Conservation (phyloP, 257 asterid species). For the Agastache rugosa region DNA sequence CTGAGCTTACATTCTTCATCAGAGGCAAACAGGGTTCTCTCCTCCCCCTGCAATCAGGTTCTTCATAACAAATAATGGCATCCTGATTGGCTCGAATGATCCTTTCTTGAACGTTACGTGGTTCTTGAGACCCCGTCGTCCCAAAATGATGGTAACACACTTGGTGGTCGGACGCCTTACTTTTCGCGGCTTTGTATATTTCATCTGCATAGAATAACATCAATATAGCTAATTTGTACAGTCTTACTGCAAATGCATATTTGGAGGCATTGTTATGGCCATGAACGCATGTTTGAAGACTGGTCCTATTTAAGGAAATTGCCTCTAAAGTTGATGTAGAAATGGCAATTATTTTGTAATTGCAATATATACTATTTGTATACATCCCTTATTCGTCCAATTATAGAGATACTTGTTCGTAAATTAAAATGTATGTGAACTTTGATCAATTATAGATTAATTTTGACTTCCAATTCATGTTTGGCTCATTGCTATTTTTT, state of each 20-base stretch:
- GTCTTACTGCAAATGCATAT: slow-evolving; percentile 40
- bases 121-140: slow-evolving; percentile 9
- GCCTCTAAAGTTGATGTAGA: slow-evolving; percentile 25
- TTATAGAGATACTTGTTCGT: slow-evolving; percentile 11
- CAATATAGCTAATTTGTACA: slow-evolving; percentile 42
- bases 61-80: slow-evolving; percentile 40
- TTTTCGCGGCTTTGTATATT: slow-evolving; percentile 41
- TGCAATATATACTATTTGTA: slow-evolving; percentile 12
- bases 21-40: slow-evolving; percentile 74
- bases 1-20: slow-evolving; percentile 78
- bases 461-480: too few species aligned
- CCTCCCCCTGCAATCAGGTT: slow-evolving; percentile 74
- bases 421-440: background rate
- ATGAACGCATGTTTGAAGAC: background rate
- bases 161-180: slow-evolving; percentile 8
- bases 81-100: slow-evolving; percentile 6
- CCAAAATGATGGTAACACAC: slow-evolving; percentile 15
- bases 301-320: background rate
- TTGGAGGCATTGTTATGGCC: slow-evolving; percentile 12
- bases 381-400: slow-evolving; percentile 2
- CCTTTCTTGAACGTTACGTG: background rate
- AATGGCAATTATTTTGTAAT: slow-evolving; percentile 27
- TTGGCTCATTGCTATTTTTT: too few species aligned
- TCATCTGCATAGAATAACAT: slow-evolving; percentile 24
- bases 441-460: too few species aligned